Base-by-base conservation (phyloP, 1,284 basidiomycete species). In the Sporisorium graminicola region DNA sequence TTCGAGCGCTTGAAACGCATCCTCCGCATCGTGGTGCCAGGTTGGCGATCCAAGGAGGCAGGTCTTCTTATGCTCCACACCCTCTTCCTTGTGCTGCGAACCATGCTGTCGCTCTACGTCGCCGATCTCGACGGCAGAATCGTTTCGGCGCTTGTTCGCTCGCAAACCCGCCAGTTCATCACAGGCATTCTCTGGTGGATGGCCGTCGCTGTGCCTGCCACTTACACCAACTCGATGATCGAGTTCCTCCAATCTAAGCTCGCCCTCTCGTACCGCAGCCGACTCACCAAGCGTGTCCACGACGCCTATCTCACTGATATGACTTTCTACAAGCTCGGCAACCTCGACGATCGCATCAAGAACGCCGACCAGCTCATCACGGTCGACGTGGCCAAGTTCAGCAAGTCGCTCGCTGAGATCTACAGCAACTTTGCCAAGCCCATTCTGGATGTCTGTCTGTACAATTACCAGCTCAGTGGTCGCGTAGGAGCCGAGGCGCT, bases 341-440 rank as follows among this genome's bases (percentile, higher is more conserved):
- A 81, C 90, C 86, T 85, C 40, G 84, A 85, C 52, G 96, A 98
- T 86, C 89, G 96, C 60, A 95, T 98, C 76, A 95, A 95, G 88
- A 98, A 98, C 79, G 93, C 94, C 10, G 96, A 98, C 84, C 95
- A 98, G 92, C 92, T 96, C 90, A 94, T 98, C 75, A 96, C 95
- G 0, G 92, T 96, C 69, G 96, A 99, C 85, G 94, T 98, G 49
- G 93, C 95, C 85, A 93, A 93, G 65, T 98, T 98, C 87, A 94
- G 94, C 35, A 90, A 90, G 24, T 92, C 94, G 82, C 90, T 99
- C 18, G 94, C 96, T 10, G 94, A 94, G 44, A 95, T 98, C 50
- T 99, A 98, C 79, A 79, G 79, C 58, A 84, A 85, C 72, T 78
- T 85, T 63, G 78, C 81, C 42, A 98, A 98, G 86, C 96, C 96